Evolutionary conservation across 331 rosid species (phyloP).

Genomic region (Stylosanthes scabra): DNA sequence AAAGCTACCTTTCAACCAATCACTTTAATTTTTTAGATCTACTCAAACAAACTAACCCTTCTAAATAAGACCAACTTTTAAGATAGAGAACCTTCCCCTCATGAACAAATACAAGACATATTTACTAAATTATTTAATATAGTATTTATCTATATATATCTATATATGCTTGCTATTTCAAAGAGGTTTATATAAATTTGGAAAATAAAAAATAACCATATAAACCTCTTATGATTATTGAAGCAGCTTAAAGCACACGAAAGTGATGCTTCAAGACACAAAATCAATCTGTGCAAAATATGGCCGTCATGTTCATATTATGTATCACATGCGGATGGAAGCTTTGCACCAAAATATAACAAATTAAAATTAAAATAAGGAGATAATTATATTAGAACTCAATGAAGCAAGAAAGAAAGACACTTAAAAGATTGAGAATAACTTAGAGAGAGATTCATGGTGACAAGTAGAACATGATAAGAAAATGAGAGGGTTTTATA

Average conservation of each 20-base stretch:
- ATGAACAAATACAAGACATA: too few relatives aligned
- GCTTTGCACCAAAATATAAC: conserved; percentile 48
- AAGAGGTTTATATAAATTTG: conserved; percentile 46
- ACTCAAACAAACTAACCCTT: too few relatives aligned
- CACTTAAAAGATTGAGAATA: not conserved
- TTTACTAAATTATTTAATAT: too few relatives aligned
- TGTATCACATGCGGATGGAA: conserved; percentile 88
- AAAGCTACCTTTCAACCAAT: too few relatives aligned
- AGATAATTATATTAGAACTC: not conserved
- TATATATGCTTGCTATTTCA: conserved; percentile 41
- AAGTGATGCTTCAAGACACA: conserved; percentile 30
- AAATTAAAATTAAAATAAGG: not conserved
- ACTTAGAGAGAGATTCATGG: not conserved
- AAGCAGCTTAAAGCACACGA: conserved; percentile 54
- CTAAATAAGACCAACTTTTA: too few relatives aligned
- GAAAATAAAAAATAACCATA: conserved; percentile 22
- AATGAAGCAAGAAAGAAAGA: not conserved
- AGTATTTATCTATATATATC: not conserved
- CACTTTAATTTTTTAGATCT: too few relatives aligned
- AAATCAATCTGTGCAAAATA: conserved; percentile 69
- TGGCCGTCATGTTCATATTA: conserved; percentile 75
- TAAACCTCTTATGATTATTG: conserved; percentile 46
- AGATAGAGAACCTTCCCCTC: too few relatives aligned
- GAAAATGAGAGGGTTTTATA: conserved; percentile 32
- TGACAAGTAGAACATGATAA: not conserved